Conservation (phyloP, 371 early-diverging fungal species). For the Vavraia culicis region DNA sequence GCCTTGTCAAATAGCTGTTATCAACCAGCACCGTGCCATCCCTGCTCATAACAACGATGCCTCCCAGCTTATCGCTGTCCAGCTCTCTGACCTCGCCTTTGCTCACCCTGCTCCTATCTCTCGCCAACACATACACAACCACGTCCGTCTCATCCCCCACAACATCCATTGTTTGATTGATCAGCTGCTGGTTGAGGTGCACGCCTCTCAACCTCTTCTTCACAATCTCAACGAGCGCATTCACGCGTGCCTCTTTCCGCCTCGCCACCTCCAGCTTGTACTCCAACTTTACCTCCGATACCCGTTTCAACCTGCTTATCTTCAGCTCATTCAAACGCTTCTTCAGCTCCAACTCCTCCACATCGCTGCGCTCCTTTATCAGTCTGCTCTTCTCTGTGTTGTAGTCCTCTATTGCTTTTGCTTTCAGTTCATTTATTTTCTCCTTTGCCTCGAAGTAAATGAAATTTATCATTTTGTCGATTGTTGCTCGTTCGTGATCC, state of each 20-base stretch:
- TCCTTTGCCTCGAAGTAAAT: constrained; percentile 41
- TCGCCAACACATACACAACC: constrained; percentile 21
- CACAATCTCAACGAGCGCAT: constrained; percentile 14
- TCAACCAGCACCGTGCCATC: constrained; percentile 34
- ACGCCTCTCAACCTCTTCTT: background rate
- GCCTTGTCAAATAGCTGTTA: constrained; percentile 36
- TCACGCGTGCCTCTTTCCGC: constrained; percentile 26
- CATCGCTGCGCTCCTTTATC: constrained; percentile 14
- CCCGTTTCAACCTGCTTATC: constrained; percentile 17
- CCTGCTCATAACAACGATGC: constrained; percentile 30
- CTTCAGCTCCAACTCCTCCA: constrained; percentile 17
- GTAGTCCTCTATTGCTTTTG: constrained; percentile 39
- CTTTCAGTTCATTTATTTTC: constrained; percentile 40
- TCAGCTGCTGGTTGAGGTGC: constrained; percentile 8
- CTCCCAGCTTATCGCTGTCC: constrained; percentile 27
- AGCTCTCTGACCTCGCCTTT: constrained; percentile 14
- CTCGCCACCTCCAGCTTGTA: constrained; percentile 16
- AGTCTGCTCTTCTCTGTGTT: constrained; percentile 31
- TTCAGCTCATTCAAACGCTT: constrained; percentile 28
- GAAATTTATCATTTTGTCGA: constrained; percentile 42
- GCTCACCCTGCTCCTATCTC: constrained; percentile 11
- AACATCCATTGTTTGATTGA: constrained; percentile 19
- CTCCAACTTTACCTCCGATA: constrained; percentile 25
- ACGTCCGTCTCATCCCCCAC: constrained; percentile 27
- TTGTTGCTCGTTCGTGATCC: background rate